Base-by-base conservation (phyloP, 2,329 filamentous ascomycete genomes). In the Monilinia aucupariae region DNA sequence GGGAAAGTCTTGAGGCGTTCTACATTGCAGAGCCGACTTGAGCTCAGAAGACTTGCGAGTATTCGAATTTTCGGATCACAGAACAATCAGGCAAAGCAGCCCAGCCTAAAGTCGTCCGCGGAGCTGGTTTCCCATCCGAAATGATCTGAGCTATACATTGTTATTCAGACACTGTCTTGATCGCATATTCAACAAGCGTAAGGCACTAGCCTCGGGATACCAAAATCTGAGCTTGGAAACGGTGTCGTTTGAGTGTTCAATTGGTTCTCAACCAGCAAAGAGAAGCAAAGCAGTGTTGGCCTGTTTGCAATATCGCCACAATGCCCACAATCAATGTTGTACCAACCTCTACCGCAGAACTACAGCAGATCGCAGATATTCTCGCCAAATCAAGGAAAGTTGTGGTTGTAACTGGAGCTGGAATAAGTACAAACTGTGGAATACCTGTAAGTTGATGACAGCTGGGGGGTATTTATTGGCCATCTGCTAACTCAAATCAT, bases 391-490 rank as follows among this genome's bases (percentile, higher is more conserved):
- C 87, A 13, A 83, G 81, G 66, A 90, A 88, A 72, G 80, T 89
- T n/a, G 80, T 90, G 10, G 83, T 90, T 25, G 79, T 90, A 39
- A 90, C 88, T 0, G 87, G 88, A 56, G 87, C 87, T 55, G 87
- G 87, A 59, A 90, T 90, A 71, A 89, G 86, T 72, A 90, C 88
- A 58, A 90, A 89, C 72, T 89, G 86, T 66, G 88, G 88, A 62
- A 90, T 90, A 71, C 87, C 87, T 58, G 87, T 90, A 78, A 71
- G 81, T 73, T 15, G 49, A 32, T 41, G 17, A 30, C 12, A n/a
- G 22, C 2, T 30, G 5, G 22, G 41, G 15, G 8, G 7, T 10
- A 34, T 20, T n/a, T 58, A 55, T 63, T 61, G 43, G 15, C 64
- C 58, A 69, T 66, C 58, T 66, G 27, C 73, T 65, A 15, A 58